Evolutionary conservation across 306 rosid genomes (phyloP), one percentile per base, ranked within the genome.

Genomic region (Rosa chinensis): DNA sequence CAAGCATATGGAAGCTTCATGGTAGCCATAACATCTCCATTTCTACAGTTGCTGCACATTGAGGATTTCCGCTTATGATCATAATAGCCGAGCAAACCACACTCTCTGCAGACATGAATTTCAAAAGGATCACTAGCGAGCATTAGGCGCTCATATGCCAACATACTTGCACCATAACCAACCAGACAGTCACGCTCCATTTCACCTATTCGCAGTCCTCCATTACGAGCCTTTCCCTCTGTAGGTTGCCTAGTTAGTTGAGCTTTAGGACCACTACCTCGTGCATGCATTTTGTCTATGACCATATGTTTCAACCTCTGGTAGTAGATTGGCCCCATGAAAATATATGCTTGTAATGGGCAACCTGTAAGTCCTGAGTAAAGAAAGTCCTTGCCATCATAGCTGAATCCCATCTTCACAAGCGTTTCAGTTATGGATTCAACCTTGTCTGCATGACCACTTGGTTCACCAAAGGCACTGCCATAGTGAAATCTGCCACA

Each of bases 241-340:
- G 98, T 94, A 47, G 98, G 98, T 82, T 94, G 94, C 83, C 98
- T 89, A 66, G 94, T 90, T 55, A 94, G 76, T 89, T 82, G 45
- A 83, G 64, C 79, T 2, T 89, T 90, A 10, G 93, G 94, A 23
- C 98, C 97, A 62, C 42, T 84, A 20, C 96, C 97, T 84, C 97
- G 94, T 45, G 98, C 98, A 71, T 94, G 97, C 90, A 94, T 92
- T 89, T 94, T 94, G 82, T 94, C 97, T n/a, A 92, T 88, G 74
- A 90, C 98, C 97, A 92, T 94, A 82, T 94, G 97, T 80, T 94
- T 94, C 82, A 92, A 82, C 87, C 91, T 94, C 83, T 92, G 99
- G 85, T 94, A 94, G 92, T 94, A 94, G 79, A 92, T 94, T 52
- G 97, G 99, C 70, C 99, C 99, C 99, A 94, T 94, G 83, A 94